Conservation (phyloP, 2,329 filamentous ascomycete species). For the Ceratocystis destructans region DNA sequence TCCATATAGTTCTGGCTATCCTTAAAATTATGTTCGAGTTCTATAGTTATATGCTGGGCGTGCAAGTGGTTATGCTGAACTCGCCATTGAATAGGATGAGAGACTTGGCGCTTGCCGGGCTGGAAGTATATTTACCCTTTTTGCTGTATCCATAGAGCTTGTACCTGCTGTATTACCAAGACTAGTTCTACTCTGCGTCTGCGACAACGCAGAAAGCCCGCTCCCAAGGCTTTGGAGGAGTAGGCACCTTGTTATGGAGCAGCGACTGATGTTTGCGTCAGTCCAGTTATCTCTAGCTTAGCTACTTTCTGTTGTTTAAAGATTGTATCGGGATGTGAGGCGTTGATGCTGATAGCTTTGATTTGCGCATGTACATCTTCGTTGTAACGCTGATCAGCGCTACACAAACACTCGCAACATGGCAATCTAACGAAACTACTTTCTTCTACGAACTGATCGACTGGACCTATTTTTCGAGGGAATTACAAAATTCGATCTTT, state of each 20-base stretch:
- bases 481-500: too few relatives aligned
- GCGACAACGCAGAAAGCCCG: conserved; percentile 21
- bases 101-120: conserved; percentile 35
- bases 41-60: conserved; percentile 40
- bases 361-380: too few relatives aligned
- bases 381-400: too few relatives aligned
- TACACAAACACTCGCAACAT: too few relatives aligned
- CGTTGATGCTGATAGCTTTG: too few relatives aligned
- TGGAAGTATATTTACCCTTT: conserved; percentile 33
- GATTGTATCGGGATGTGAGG: too few relatives aligned
- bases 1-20: conserved; percentile 40
- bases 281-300: too few relatives aligned
- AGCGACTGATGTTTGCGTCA: too few relatives aligned
- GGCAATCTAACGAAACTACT: too few relatives aligned
- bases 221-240: background rate
- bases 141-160: conserved; percentile 35
- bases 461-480: too few relatives aligned
- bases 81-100: conserved; percentile 40
- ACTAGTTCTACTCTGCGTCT: conserved; percentile 31
- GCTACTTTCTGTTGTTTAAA: too few relatives aligned
- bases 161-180: conserved; percentile 41
- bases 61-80: conserved; percentile 29
- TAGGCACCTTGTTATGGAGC: background rate
- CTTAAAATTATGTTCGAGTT: conserved; percentile 39
- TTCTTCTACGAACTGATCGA: too few relatives aligned